A percentile compares a stretch with the other conserved stretches of the same genome.
Conservation (phyloP, 1,284 basidiomycete species). For the Meripilus lineatus region DNA sequence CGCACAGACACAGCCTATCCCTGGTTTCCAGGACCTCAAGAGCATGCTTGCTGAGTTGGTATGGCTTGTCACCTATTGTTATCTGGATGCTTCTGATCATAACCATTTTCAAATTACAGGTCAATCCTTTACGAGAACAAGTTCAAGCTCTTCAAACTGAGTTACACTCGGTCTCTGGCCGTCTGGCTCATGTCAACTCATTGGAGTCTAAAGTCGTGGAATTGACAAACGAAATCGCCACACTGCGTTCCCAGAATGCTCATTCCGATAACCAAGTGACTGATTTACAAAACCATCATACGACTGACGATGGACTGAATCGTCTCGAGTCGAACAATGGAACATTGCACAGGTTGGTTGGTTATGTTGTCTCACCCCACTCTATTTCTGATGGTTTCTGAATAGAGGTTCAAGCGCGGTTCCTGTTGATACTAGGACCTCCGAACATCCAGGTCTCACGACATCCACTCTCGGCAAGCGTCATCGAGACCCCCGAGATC, state of each 20-base stretch:
- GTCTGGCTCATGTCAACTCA: conserved; percentile 32
- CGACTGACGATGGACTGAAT: too few relatives aligned
- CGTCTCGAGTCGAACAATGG: too few relatives aligned
- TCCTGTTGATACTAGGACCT: not conserved
- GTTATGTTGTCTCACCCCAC: not conserved
- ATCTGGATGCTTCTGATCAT: not conserved
- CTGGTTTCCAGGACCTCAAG: conserved; percentile 1
- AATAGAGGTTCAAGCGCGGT: not conserved
- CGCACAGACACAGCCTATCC: not conserved
- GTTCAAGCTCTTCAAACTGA: conserved; percentile 33
- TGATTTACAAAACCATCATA: too few relatives aligned
- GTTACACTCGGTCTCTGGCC: conserved; percentile 21
- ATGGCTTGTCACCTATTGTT: not conserved
- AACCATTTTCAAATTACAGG: not conserved
- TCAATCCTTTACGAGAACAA: conserved; percentile 46
- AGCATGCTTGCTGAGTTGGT: not conserved
- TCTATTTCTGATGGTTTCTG: not conserved
- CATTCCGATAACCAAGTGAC: conserved; percentile 15
- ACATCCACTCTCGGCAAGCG: conserved; percentile 44
- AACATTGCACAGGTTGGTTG: conserved; percentile 5
- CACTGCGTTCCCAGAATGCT: conserved; percentile 17
- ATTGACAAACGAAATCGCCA: conserved; percentile 18
- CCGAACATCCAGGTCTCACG: not conserved
- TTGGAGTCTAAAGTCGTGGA: conserved; percentile 16
- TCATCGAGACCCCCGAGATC: conserved; percentile 44